phyloP scores from a whole-genome alignment of 495 filamentous ascomycete species.

The Tricharina praecox region DNA sequence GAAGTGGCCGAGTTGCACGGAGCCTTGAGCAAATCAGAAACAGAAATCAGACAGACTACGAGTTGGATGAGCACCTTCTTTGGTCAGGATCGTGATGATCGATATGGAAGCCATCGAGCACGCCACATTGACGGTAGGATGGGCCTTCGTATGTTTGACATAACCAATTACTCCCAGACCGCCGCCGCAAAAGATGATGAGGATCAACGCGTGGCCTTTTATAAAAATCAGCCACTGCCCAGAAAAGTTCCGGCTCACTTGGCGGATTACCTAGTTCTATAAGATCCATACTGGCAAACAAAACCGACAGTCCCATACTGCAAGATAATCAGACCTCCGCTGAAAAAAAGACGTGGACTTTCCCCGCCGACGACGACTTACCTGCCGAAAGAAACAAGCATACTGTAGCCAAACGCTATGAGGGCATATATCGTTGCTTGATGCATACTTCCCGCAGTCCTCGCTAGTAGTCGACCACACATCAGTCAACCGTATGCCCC shows the following conservation, averaged over 20 bases:
- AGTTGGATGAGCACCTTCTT: slow-evolving; percentile 75
- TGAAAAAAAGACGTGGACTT: no score
- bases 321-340: slow-evolving; percentile 22
- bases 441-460: slow-evolving; percentile 70
- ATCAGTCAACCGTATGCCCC: no score
- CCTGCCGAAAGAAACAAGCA: slow-evolving; percentile 48
- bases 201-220: slow-evolving; percentile 64
- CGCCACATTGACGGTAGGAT: slow-evolving; percentile 79
- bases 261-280: slow-evolving; percentile 40
- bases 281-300: slow-evolving; percentile 49
- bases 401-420: slow-evolving; percentile 67
- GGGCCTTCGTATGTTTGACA: slow-evolving; percentile 71
- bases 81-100: slow-evolving; percentile 82
- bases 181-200: slow-evolving; percentile 75
- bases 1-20: slow-evolving; percentile 63
- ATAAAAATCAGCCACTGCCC: no score
- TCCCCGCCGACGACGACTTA: neutral
- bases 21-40: slow-evolving; percentile 9
- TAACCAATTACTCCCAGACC: slow-evolving; percentile 83
- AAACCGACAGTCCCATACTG: slow-evolving; percentile 70
- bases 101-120: slow-evolving; percentile 80
- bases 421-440: slow-evolving; percentile 69
- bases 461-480: slow-evolving; percentile 31
- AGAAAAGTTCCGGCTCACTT: no score
- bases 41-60: no score